A percentile compares a stretch with the other conserved stretches of the same genome.
phyloP scores from a whole-genome alignment of 1,284 basidiomycete species.

The Trametes polyzona region DNA sequence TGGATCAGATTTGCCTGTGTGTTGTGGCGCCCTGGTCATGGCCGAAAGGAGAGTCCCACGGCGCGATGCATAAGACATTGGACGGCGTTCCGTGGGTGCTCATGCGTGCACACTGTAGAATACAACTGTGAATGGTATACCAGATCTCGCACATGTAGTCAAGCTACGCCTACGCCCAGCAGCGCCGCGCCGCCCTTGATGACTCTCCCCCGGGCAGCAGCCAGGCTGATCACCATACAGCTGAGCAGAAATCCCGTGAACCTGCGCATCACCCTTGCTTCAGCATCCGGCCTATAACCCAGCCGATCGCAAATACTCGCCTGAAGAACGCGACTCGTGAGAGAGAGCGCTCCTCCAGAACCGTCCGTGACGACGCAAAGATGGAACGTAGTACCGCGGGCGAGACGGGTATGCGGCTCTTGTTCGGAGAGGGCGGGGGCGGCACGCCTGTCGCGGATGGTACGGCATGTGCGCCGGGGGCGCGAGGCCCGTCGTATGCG shows the following conservation, averaged over 20 bases:
- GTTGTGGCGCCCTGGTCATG: too few species aligned
- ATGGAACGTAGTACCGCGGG: constrained; percentile 79
- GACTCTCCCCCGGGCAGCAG: constrained; percentile 68
- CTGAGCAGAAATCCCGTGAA: constrained; percentile 81
- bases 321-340: constrained; percentile 84
- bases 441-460: not conserved
- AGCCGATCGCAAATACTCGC: constrained; percentile 39
- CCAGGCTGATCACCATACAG: constrained; percentile 75
- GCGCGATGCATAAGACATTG: too few species aligned
- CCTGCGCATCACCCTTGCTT: constrained; percentile 39
- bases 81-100: too few species aligned
- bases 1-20: too few species aligned
- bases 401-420: constrained; percentile 75
- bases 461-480: not conserved
- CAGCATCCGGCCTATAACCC: not conserved
- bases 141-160: too few species aligned
- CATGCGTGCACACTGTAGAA: too few species aligned
- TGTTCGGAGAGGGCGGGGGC: constrained; percentile 33
- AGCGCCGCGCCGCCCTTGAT: constrained; percentile 64
- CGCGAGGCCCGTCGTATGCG: constrained; percentile 2
- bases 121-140: too few species aligned
- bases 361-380: constrained; percentile 79
- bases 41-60: too few species aligned
- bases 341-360: constrained; percentile 77
- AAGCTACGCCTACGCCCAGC: constrained; percentile 55